These are phyloP conservation scores for Cyclotella choctawhatcheeana DNA, from an alignment of 108 stramenopile species.

Conservation along the genomic window DNA sequence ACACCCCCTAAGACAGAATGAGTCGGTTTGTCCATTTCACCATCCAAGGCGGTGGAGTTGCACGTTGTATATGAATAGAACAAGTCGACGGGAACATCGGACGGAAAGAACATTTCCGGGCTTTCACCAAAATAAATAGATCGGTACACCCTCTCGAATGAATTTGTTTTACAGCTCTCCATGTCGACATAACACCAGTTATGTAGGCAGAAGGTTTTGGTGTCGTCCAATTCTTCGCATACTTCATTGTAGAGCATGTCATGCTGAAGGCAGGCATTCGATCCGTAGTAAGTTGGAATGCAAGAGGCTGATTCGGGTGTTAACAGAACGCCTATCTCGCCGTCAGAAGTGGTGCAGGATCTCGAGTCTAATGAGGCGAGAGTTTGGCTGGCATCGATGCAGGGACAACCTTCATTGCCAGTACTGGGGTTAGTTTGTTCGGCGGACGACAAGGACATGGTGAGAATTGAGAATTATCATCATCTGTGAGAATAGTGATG, in stretches of 20 bases:
- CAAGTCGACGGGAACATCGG: neutral
- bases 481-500: no score
- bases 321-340: constrained; percentile 8
- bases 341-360: constrained; percentile 1
- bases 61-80: constrained; percentile 29
- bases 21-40: neutral
- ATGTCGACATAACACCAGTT: constrained; percentile 34
- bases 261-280: constrained; percentile 22
- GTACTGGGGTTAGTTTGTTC: neutral
- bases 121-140: constrained; percentile 1
- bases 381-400: constrained; percentile 5
- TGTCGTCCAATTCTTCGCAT: constrained; percentile 1
- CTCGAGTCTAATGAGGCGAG: constrained; percentile 24
- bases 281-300: constrained; percentile 23
- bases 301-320: constrained; percentile 22
- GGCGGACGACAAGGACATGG: no score
- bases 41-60: constrained; percentile 18
- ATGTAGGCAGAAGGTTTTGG: constrained; percentile 14
- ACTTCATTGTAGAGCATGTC: constrained; percentile 18
- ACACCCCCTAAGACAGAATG: neutral
- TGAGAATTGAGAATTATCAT: no score
- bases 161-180: constrained; percentile 10
- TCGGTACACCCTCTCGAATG: constrained; percentile 12
- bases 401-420: constrained; percentile 32
- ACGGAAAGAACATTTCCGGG: neutral